Percentiles rank a stretch among this genome's conserved stretches.
These are phyloP conservation scores for Pugionium cornutum DNA, from an alignment of 345 rosid genomes.

Conservation along the genomic window DNA sequence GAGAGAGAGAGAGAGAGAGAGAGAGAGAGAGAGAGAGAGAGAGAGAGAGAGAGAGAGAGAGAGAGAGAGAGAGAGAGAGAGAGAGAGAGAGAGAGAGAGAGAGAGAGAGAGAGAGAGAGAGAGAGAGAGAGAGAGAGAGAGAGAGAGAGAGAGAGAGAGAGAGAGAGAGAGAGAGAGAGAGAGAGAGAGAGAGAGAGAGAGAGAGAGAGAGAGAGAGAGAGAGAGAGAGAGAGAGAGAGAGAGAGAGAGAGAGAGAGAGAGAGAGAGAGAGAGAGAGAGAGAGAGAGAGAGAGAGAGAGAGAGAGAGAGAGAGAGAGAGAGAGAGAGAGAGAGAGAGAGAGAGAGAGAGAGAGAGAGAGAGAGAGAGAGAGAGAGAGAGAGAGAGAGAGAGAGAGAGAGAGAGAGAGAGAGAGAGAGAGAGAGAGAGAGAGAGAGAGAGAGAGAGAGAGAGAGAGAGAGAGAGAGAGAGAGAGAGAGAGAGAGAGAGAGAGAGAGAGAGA, in stretches of 20 bases:
- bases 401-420: slow-evolving; percentile 30
- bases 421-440: slow-evolving; percentile 23
- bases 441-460: slow-evolving; percentile 33
- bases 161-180: slow-evolving; percentile 25
- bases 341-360: slow-evolving; percentile 25
- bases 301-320: slow-evolving; percentile 25
- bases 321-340: slow-evolving; percentile 25
- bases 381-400: slow-evolving; percentile 26
- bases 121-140: slow-evolving; percentile 25
- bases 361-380: slow-evolving; percentile 28
- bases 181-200: slow-evolving; percentile 28
- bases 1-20: slow-evolving; percentile 28
- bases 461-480: slow-evolving; percentile 30
- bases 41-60: slow-evolving; percentile 30
- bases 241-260: slow-evolving; percentile 23
- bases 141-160: slow-evolving; percentile 25
- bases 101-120: slow-evolving; percentile 30
- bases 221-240: slow-evolving; percentile 30
- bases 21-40: slow-evolving; percentile 26
- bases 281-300: slow-evolving; percentile 30
- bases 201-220: slow-evolving; percentile 26
- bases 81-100: slow-evolving; percentile 33
- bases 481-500: slow-evolving; percentile 25
- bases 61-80: slow-evolving; percentile 23
- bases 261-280: slow-evolving; percentile 33